A percentile compares a stretch with the other conserved stretches of the same genome.
Conservation (phyloP, 345 rosid genomes). For the Pistacia atlantica region DNA sequence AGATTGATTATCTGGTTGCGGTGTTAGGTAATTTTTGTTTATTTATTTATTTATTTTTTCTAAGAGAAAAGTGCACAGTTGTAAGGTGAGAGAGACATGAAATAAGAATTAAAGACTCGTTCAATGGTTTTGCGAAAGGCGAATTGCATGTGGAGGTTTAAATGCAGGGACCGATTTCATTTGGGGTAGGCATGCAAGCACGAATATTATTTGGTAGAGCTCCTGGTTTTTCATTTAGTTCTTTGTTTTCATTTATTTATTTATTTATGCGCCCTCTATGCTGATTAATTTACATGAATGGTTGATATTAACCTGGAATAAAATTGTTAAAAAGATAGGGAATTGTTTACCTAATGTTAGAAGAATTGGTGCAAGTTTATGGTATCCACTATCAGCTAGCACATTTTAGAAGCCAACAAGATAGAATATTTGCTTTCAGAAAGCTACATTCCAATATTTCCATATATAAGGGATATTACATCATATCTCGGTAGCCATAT, state of each 20-base stretch:
- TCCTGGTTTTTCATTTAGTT: not conserved
- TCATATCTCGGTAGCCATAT: not conserved
- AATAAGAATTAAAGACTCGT: conserved; percentile 7
- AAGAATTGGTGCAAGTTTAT: not conserved
- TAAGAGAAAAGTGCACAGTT: not conserved
- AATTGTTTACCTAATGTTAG: not conserved
- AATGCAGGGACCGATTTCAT: conserved; percentile 30
- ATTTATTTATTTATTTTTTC: not conserved
- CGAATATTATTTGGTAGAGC: not conserved
- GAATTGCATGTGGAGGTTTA: conserved; percentile 43
- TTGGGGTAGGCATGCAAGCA: not conserved
- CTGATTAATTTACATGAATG: not conserved
- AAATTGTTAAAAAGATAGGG: not conserved
- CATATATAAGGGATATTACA: not conserved
- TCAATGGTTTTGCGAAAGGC: conserved; percentile 31
- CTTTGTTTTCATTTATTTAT: not conserved
- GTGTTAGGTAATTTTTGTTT: conserved; percentile 11
- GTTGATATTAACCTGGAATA: not conserved
- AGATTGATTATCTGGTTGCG: not conserved
- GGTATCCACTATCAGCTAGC: not conserved
- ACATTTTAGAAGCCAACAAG: not conserved
- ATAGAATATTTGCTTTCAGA: not conserved
- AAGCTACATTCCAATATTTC: not conserved
- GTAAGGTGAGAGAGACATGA: conserved; percentile 7
- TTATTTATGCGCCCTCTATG: not conserved